phyloP scores from a whole-genome alignment of 208 protist genomes.

The Leishmania major region DNA sequence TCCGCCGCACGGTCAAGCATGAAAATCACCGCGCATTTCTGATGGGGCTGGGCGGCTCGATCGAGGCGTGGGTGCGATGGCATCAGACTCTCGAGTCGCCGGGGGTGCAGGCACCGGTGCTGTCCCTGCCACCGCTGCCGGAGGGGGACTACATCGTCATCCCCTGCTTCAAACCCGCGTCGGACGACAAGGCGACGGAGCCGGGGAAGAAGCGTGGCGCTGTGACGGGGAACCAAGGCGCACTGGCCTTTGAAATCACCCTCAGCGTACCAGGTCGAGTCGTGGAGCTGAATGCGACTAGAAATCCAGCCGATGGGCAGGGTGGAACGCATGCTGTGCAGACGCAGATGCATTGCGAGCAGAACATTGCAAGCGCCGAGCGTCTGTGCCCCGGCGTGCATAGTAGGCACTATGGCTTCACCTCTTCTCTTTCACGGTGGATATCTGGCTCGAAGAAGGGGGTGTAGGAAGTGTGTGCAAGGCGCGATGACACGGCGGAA shows the following conservation, averaged over 20 bases:
- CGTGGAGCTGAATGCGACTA: slow-evolving; percentile 2
- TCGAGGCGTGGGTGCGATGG: slow-evolving; percentile 20
- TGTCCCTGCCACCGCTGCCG: slow-evolving; percentile 47
- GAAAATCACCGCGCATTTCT: slow-evolving; percentile 15
- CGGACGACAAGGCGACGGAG: slow-evolving; percentile 38
- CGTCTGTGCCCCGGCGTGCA: background rate
- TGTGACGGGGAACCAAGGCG: background rate
- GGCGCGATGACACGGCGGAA: background rate
- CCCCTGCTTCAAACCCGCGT: slow-evolving; percentile 26
- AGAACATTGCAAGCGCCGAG: background rate
- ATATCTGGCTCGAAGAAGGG: background rate
- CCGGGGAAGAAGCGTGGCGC: slow-evolving; percentile 43
- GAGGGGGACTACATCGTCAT: slow-evolving; percentile 77
- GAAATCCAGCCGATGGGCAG: background rate
- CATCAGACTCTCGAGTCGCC: background rate
- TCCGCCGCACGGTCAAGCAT: background rate
- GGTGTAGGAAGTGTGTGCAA: background rate
- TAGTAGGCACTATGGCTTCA: background rate
- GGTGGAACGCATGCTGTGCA: background rate
- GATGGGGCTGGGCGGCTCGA: slow-evolving; percentile 10
- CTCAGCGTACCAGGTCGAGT: background rate
- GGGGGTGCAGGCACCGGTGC: slow-evolving; percentile 4
- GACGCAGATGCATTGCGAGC: background rate
- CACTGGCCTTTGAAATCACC: background rate
- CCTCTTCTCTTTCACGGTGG: slow-evolving; percentile 1